Percentiles rank a stretch among this genome's conserved stretches.
These are phyloP conservation scores for Arabis alpina DNA, from an alignment of 345 rosid species.

Conservation along the genomic window DNA sequence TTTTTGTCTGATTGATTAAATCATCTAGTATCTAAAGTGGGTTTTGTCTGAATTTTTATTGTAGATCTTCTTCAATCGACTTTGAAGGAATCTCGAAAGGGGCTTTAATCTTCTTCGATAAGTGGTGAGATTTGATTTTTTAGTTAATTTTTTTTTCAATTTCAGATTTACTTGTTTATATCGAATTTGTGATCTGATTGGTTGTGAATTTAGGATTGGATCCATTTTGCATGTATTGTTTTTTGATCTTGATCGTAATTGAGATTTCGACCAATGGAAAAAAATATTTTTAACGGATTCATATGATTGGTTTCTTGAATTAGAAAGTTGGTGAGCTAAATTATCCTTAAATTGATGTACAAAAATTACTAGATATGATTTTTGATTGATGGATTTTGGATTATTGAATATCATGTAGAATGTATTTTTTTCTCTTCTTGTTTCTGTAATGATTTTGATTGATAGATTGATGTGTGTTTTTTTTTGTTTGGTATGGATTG, in stretches of 20 bases:
- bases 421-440: slow-evolving; percentile 13
- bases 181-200: slow-evolving; percentile 25
- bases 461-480: not conserved
- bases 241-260: slow-evolving; percentile 32
- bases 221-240: slow-evolving; percentile 11
- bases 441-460: slow-evolving; percentile 18
- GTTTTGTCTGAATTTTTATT: slow-evolving; percentile 26
- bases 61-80: slow-evolving; percentile 36
- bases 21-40: slow-evolving; percentile 29
- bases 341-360: not conserved
- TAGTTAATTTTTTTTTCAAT: not conserved
- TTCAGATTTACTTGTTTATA: slow-evolving; percentile 9
- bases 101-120: not conserved
- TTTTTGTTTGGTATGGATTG: not conserved
- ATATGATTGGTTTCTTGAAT: slow-evolving; percentile 26
- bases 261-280: slow-evolving; percentile 10
- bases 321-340: not conserved
- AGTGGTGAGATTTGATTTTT: slow-evolving; percentile 32
- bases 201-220: not conserved
- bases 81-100: slow-evolving; percentile 1
- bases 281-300: not conserved
- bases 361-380: not conserved
- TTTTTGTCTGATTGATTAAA: slow-evolving; percentile 23
- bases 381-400: slow-evolving; percentile 9
- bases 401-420: not conserved